Evolutionary conservation across 495 filamentous ascomycete genomes (phyloP).

Genomic region (Aspergillus funiculosus): DNA sequence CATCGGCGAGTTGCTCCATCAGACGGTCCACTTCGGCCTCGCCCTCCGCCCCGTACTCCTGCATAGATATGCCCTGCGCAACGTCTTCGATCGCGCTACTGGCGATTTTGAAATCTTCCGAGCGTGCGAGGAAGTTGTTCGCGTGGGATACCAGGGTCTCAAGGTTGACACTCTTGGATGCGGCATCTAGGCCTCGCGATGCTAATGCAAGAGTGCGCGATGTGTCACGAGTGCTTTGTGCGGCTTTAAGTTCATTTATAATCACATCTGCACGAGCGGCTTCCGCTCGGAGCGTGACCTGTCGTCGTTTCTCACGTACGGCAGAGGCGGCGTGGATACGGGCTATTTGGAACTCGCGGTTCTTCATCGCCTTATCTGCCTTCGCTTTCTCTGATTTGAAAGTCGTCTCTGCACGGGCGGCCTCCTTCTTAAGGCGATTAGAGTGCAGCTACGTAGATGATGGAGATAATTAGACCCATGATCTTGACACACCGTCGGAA

Average conservation of each 20-base stretch:
- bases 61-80: constrained; percentile 41
- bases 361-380: constrained; percentile 47
- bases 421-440: constrained; percentile 45
- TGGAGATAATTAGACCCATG: constrained; percentile 1
- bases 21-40: constrained; percentile 42
- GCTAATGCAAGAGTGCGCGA: constrained; percentile 41
- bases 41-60: constrained; percentile 45
- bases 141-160: constrained; percentile 41
- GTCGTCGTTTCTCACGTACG: constrained; percentile 44
- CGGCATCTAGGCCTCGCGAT: constrained; percentile 40
- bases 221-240: constrained; percentile 44
- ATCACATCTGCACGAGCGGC: constrained; percentile 46
- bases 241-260: constrained; percentile 47
- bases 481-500: background rate
- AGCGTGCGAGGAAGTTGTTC: constrained; percentile 43
- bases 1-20: constrained; percentile 46
- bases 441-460: constrained; percentile 35
- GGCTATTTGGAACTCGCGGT: constrained; percentile 46
- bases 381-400: constrained; percentile 46
- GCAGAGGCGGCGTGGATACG: constrained; percentile 45
- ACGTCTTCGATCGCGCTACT: constrained; percentile 44
- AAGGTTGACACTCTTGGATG: constrained; percentile 41
- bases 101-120: constrained; percentile 46
- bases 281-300: constrained; percentile 41
- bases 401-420: constrained; percentile 40